phyloP scores from a whole-genome alignment of 202 grass and related monocot genomes.

The Saccharum hybrid region DNA sequence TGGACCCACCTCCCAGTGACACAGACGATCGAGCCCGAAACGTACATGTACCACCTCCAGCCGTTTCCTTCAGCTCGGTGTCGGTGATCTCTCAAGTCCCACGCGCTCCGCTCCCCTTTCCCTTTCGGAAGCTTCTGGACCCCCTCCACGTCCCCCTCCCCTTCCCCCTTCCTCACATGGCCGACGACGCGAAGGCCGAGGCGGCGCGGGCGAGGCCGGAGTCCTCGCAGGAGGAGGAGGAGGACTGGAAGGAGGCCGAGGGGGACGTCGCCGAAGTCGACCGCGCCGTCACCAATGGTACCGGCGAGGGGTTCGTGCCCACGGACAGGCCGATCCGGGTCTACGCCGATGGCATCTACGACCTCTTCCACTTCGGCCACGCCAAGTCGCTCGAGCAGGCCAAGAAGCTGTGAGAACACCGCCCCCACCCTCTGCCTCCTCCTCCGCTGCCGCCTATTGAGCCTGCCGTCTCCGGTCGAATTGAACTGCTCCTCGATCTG shows the following conservation, averaged over 20 bases:
- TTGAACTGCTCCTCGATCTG: conserved; percentile 45
- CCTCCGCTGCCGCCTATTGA: background rate
- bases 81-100: background rate
- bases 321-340: conserved; percentile 70
- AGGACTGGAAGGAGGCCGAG: conserved; percentile 60
- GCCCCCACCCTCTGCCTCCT: background rate
- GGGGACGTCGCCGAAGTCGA: conserved; percentile 42
- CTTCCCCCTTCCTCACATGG: conserved; percentile 35
- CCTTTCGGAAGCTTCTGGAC: conserved; percentile 9
- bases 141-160: background rate
- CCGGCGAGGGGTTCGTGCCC: conserved; percentile 15
- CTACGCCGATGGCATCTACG: conserved; percentile 96
- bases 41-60: too few species aligned
- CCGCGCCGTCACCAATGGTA: conserved; percentile 27
- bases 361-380: conserved; percentile 98
- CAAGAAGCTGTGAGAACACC: conserved; percentile 67
- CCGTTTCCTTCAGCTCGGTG: background rate
- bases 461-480: background rate
- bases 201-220: conserved; percentile 34
- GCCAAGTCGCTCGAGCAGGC: conserved; percentile 93
- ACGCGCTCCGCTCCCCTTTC: background rate
- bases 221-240: conserved; percentile 60
- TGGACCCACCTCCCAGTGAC: conserved; percentile 19
- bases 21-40: too few species aligned
- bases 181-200: conserved; percentile 55